phyloP scores from a whole-genome alignment of 257 asterid genomes.

The Schizonepeta tenuifolia region DNA sequence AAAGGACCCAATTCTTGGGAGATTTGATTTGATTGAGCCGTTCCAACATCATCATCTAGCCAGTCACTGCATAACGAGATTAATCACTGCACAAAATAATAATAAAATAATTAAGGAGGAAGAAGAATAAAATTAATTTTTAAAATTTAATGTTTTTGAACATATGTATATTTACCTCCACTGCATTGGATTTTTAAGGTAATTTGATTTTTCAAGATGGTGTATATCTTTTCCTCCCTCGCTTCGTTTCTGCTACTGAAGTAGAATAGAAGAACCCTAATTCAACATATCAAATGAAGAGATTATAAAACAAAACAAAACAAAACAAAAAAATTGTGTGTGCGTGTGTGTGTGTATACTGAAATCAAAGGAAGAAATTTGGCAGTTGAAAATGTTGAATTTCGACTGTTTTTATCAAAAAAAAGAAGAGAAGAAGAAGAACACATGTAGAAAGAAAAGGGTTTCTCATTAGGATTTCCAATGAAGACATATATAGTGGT shows the following conservation, averaged over 20 bases:
- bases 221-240: neutral
- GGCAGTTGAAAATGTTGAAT: conserved; percentile 2
- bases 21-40: conserved; percentile 64
- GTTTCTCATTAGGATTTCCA: conserved; percentile 28
- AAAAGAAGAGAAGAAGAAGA: neutral
- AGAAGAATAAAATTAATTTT: neutral
- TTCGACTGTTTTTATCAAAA: neutral
- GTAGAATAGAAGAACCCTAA: conserved; percentile 6
- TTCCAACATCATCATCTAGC: conserved; percentile 49
- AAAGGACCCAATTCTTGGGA: conserved; percentile 46
- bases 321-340: too few relatives aligned
- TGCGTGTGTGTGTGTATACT: neutral
- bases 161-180: conserved; percentile 6
- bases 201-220: neutral
- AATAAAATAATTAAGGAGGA: neutral
- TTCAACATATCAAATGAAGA: neutral
- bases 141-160: too few relatives aligned
- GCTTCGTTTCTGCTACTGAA: too few relatives aligned
- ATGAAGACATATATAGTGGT: conserved; percentile 42
- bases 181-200: neutral
- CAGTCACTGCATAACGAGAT: neutral
- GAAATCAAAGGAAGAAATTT: neutral
- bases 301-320: too few relatives aligned
- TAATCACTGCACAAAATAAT: neutral
- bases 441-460: neutral